A percentile compares a stretch with the other conserved stretches of the same genome.
Conservation (phyloP, 441 rosid species). For the Eugenia klotzschiana region DNA sequence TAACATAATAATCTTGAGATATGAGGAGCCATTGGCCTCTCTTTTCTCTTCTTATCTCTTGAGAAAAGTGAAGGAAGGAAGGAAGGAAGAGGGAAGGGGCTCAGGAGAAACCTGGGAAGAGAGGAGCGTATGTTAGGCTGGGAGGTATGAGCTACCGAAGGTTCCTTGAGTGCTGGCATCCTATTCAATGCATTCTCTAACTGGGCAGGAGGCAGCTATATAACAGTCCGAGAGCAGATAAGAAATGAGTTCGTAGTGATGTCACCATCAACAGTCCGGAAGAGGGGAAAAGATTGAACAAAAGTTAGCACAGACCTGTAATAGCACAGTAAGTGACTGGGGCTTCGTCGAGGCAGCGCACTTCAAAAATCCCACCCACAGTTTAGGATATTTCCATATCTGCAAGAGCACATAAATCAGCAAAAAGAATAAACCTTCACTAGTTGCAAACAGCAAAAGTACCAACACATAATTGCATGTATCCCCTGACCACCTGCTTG, state of each 20-base stretch:
- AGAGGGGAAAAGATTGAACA: neutral
- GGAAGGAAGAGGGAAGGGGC: neutral
- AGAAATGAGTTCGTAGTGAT: neutral
- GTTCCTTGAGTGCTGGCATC: slow-evolving; percentile 55
- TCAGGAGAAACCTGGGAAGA: slow-evolving; percentile 56
- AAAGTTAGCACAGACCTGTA: slow-evolving; percentile 45
- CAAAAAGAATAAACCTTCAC: neutral
- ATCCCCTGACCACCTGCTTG: slow-evolving; percentile 59
- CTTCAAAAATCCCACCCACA: slow-evolving; percentile 98
- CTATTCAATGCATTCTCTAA: slow-evolving; percentile 81
- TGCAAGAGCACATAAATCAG: slow-evolving; percentile 19
- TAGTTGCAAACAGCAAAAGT: neutral
- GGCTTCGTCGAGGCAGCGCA: slow-evolving; percentile 84
- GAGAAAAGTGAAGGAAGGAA: neutral
- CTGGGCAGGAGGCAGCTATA: slow-evolving; percentile 92
- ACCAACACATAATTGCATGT: slow-evolving; percentile 1
- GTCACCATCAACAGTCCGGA: neutral
- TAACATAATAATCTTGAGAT: neutral
- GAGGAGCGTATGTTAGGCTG: slow-evolving; percentile 63
- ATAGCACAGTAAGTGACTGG: slow-evolving; percentile 79
- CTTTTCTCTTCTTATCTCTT: neutral
- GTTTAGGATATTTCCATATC: slow-evolving; percentile 97
- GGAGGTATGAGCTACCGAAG: slow-evolving; percentile 76
- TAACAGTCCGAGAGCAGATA: slow-evolving; percentile 1
- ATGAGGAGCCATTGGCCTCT: neutral